phyloP scores from a whole-genome alignment of 2,329 filamentous ascomycete species.

The Apiospora marii region DNA sequence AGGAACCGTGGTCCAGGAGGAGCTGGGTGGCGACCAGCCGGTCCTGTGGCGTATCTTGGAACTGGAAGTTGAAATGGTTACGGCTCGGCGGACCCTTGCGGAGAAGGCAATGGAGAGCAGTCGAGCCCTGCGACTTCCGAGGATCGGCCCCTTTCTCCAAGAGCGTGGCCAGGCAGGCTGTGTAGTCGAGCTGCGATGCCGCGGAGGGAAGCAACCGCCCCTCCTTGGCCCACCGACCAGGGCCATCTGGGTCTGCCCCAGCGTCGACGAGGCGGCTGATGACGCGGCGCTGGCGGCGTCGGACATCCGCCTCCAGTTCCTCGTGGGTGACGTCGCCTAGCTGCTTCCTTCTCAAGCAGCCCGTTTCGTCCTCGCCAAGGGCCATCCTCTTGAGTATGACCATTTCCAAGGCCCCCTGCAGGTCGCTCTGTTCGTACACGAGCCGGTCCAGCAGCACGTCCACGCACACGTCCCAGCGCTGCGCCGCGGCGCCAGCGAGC shows the following conservation, averaged over 20 bases:
- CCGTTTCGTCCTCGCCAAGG: neutral
- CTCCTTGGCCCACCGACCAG: neutral
- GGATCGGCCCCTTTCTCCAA: constrained; percentile 12
- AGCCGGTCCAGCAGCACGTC: constrained; percentile 5
- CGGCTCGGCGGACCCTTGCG: constrained; percentile 6
- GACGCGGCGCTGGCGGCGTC: constrained; percentile 9
- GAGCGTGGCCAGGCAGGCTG: constrained; percentile 6
- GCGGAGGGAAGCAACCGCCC: constrained; percentile 13
- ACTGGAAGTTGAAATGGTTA: neutral
- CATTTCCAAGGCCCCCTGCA: neutral
- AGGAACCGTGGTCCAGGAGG: neutral
- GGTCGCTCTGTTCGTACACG: neutral
- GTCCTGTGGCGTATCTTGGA: constrained; percentile 1
- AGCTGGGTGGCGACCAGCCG: neutral
- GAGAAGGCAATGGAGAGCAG: constrained; percentile 11
- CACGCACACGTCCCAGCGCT: constrained; percentile 17
- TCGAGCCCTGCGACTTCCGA: neutral
- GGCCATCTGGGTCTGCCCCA: neutral
- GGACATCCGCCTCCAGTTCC: neutral
- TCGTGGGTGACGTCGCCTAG: neutral
- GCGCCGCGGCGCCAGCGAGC: neutral
- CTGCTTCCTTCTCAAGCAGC: neutral
- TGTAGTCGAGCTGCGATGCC: neutral
- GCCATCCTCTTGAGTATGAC: neutral
- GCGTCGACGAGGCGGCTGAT: constrained; percentile 18